Conservation (phyloP, 345 rosid genomes). For the Arabidopsis arenosa region DNA sequence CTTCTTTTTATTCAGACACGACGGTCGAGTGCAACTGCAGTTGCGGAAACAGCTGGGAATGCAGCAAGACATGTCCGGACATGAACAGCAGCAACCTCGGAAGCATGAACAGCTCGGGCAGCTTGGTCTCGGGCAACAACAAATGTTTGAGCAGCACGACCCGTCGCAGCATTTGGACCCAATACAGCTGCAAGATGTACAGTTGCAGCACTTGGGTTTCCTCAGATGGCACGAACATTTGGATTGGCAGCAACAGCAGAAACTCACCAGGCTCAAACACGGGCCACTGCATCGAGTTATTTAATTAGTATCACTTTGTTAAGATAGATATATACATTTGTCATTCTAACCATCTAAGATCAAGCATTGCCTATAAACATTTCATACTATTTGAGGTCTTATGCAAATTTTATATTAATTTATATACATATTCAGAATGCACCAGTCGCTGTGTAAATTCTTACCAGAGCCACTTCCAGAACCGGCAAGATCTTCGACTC, state of each 20-base stretch:
- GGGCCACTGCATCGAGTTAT: slow-evolving; percentile 53
- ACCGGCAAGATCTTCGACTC: slow-evolving; percentile 59
- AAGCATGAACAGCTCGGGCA: slow-evolving; percentile 58
- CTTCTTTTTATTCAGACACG: slow-evolving; percentile 55
- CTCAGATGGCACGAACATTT: slow-evolving; percentile 52
- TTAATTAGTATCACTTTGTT: slow-evolving; percentile 21
- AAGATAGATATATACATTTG: background rate
- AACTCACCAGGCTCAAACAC: slow-evolving; percentile 66
- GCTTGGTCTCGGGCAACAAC: slow-evolving; percentile 51
- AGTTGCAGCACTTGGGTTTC: slow-evolving; percentile 57
- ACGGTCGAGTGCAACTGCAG: slow-evolving; percentile 52
- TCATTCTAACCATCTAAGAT: slow-evolving; percentile 4
- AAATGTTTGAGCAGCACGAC: slow-evolving; percentile 35
- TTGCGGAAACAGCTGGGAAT: slow-evolving; percentile 54
- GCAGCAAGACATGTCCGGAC: slow-evolving; percentile 58
- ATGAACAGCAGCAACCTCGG: slow-evolving; percentile 55
- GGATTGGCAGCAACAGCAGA: slow-evolving; percentile 77
- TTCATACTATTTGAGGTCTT: background rate
- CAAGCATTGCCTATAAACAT: background rate
- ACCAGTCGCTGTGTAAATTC: background rate
- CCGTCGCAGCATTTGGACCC: slow-evolving; percentile 48
- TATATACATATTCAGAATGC: too few relatives aligned
- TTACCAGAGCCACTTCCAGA: slow-evolving; percentile 94
- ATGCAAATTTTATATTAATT: background rate
- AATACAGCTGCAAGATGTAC: slow-evolving; percentile 34